A percentile compares a stretch with the other conserved stretches of the same genome.
Conservation (phyloP, 1,139 yeast species). For the Casaregolazyma suthepensis region DNA sequence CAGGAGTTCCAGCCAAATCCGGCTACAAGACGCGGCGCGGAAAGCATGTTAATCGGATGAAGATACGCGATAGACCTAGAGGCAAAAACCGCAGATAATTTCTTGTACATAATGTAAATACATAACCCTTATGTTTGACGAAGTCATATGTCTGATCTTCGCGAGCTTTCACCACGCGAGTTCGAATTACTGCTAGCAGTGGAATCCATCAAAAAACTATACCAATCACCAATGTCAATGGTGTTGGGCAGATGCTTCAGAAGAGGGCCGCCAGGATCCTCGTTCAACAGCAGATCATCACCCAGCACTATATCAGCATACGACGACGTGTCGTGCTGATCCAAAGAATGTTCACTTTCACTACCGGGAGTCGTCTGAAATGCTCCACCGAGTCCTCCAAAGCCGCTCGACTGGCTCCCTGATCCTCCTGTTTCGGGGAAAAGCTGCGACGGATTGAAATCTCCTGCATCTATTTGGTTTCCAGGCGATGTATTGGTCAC, state of each 20-base stretch:
- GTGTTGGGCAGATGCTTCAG: conserved; percentile 16
- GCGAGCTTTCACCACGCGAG: background rate
- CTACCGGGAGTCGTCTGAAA: background rate
- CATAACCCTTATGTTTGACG: background rate
- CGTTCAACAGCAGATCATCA: conserved; percentile 6
- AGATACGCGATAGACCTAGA: conserved; percentile 62
- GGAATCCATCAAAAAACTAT: conserved; percentile 29
- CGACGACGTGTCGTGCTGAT: background rate
- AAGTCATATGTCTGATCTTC: background rate
- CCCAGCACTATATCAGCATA: conserved; percentile 1
- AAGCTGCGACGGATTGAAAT: conserved; percentile 35
- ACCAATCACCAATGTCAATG: conserved; percentile 37
- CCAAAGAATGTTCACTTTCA: background rate
- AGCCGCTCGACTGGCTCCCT: conserved; percentile 10
- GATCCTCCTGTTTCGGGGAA: conserved; percentile 30
- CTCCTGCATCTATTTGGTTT: conserved; percentile 24
- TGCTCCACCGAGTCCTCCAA: background rate
- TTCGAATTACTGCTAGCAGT: conserved; percentile 9
- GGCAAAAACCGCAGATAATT: conserved; percentile 24
- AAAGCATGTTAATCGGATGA: conserved; percentile 72
- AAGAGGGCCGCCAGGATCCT: background rate
- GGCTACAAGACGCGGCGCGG: conserved; percentile 92
- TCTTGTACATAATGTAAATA: background rate
- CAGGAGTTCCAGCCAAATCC: conserved; percentile 92
- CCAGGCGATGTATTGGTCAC: conserved; percentile 33